Conservation (phyloP, 1,284 basidiomycete species). For the Inonotus obliquus region DNA sequence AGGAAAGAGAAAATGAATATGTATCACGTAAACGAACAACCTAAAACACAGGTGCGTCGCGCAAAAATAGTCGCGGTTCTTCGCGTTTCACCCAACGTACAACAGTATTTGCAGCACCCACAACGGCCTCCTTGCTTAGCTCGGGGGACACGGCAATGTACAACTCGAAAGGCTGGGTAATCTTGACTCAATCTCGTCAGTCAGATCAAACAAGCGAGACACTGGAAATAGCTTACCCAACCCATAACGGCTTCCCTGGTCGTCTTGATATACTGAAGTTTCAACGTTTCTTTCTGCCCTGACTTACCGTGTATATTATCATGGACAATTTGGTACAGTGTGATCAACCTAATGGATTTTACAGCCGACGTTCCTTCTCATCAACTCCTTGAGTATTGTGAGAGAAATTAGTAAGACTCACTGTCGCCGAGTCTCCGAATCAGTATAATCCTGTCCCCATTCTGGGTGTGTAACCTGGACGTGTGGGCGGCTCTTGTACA, state of each 20-base stretch:
- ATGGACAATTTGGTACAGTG: constrained; percentile 80
- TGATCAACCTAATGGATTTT: constrained; percentile 53
- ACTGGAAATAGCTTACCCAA: constrained; percentile 53
- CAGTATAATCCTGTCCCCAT: constrained; percentile 81
- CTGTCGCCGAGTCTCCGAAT: constrained; percentile 54
- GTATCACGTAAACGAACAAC: neutral
- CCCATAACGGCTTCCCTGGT: constrained; percentile 86
- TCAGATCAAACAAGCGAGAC: neutral
- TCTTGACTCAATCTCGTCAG: constrained; percentile 43
- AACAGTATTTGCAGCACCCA: constrained; percentile 85
- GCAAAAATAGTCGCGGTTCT: constrained; percentile 77
- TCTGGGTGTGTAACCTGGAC: constrained; percentile 85
- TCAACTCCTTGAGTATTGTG: constrained; percentile 6
- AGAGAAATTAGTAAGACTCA: constrained; percentile 25
- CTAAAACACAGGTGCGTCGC: constrained; percentile 85
- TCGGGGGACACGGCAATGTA: constrained; percentile 82
- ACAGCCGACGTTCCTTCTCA: neutral
- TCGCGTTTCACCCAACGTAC: constrained; percentile 88
- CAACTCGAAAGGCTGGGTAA: constrained; percentile 89
- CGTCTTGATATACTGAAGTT: constrained; percentile 81
- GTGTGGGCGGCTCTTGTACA: constrained; percentile 86
- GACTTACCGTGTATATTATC: constrained; percentile 85
- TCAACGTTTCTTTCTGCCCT: constrained; percentile 68
- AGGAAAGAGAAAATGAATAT: neutral
- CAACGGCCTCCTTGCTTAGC: constrained; percentile 80